Base-by-base conservation (phyloP, 306 rosid genomes). In the Quercus mongolica region DNA sequence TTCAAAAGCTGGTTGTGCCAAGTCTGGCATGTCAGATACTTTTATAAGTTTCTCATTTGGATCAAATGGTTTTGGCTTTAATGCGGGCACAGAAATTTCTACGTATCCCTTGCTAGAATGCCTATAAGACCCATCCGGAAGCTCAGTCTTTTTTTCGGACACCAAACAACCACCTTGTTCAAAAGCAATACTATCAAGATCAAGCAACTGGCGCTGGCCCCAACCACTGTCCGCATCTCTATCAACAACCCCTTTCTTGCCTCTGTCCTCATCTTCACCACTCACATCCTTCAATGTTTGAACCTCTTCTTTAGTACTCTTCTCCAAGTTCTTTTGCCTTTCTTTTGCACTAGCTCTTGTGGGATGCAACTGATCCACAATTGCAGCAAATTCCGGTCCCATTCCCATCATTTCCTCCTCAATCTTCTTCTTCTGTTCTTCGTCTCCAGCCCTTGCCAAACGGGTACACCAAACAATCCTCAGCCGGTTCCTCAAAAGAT, bases 401-500 rank as follows among this genome's bases (percentile, higher is more conserved):
- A 82, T 70, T 5, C 81, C 90, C 85, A 90, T 78, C 98, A 95
- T 95, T 69, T 92, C 97, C 91, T 91, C 99, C 83, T 95, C 99
- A 4, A 95, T 89, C 75, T 79, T 89, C 83, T 86, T 88, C 78
- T 92, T 92, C 88, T 91, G 97, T 21, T 88, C 96, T 67, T 92
- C 93, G 4, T 90, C 98, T 68, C 88, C 93, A 2, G 98, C 97
- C 83, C 97, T 86, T 0, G 97, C 97, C 88, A 91, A 83, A 9
- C 92, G 88, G 3, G 99, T 94, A 69, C 99, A 92, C 99, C 98
- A 95, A 23, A 89, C 91, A 83, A 95, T 88, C 90, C 90, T 91
- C 80, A 89, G 55, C 85, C 98, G 80, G 41, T 95, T 95, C 21
- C 88, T 74, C 78, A 93, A 28, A 51, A 95, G 83, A 80, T 87